Base-by-base conservation (phyloP, 495 filamentous ascomycete species). In the Neurospora sp. region DNA sequence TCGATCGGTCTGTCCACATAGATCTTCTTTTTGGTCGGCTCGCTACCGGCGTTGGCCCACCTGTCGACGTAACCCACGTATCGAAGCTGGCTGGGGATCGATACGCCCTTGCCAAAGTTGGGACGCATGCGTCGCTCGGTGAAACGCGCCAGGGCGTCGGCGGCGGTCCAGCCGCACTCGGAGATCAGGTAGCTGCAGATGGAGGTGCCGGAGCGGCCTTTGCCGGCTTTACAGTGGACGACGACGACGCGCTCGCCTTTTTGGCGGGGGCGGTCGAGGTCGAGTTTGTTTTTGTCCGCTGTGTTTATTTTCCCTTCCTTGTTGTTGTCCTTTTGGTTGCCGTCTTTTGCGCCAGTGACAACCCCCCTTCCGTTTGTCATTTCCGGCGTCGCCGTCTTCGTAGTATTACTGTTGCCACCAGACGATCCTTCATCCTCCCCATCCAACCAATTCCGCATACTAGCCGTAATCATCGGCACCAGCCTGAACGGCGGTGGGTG, bases 191-290 rank as follows among this genome's bases (percentile, higher is more conserved):
- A 98, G 72, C 90, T 90, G 78, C 92, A 94, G 28, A 90, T 90
- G 78, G 94, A 88, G 1, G 93, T 97, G n/a, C 96, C 96, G 72
- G 92, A 96, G 66, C 96, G 86, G 2, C 96, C 96, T 81, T 99
- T 99, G 3, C 96, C 96, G 3, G 96, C 96, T 81, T 98, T 99
- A 84, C 96, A 98, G 80, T 98, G 96, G 13, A 99, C 93, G 7
- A 99, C 95, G 2, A 90, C 91, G 1, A 97, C 92, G 31, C 93
- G 85, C 78, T 84, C 73, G 75, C 77, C n/a, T 79, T 80, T 70
- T 71, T 78, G 24, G 28, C 54, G 54, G 28, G 54, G 54, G 15
- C 54, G 24, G 54, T 66, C 54, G 28, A 66, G 54, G 15, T 34
- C 54, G 28, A 19, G 28, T 72, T 28, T 72, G 34, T 38, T 70